A percentile compares a stretch with the other conserved stretches of the same genome.
phyloP scores from a whole-genome alignment of 2,329 filamentous ascomycete species.

The Dothidotthia symphoricarpi region DNA sequence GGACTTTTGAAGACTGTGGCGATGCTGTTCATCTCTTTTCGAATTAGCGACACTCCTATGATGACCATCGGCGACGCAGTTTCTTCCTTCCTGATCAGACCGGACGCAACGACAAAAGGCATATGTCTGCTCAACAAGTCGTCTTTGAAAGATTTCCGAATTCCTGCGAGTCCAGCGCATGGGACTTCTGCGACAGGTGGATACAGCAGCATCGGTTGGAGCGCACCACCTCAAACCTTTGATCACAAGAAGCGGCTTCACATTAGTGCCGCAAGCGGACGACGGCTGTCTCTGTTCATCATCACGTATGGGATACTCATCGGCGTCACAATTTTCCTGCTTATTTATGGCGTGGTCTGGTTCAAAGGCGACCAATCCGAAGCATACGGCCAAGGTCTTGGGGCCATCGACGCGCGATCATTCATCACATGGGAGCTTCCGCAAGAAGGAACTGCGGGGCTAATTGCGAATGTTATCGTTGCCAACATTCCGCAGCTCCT shows the following conservation, averaged over 20 bases:
- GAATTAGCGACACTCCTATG: background rate
- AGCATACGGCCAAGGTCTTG: background rate
- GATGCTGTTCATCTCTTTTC: conserved; percentile 2
- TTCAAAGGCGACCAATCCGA: background rate
- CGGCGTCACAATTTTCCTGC: background rate
- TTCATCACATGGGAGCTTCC: conserved; percentile 5
- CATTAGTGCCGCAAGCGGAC: background rate
- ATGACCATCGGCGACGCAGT: conserved; percentile 27
- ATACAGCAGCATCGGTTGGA: conserved; percentile 2
- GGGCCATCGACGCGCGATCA: conserved; percentile 1
- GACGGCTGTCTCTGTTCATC: background rate
- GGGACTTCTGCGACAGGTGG: background rate
- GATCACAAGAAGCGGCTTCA: background rate
- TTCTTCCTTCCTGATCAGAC: conserved; percentile 16
- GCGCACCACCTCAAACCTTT: background rate
- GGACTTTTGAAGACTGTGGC: conserved; percentile 3
- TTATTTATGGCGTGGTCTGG: background rate
- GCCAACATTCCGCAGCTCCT: conserved; percentile 51
- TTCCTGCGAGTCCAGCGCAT: background rate
- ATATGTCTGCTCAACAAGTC: conserved; percentile 7
- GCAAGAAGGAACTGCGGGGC: background rate
- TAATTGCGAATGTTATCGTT: conserved; percentile 31
- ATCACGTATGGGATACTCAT: background rate
- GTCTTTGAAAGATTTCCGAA: background rate
- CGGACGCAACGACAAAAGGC: conserved; percentile 13